These are phyloP conservation scores for Bruguiera parviflora DNA, from an alignment of 345 rosid species.

Conservation along the genomic window DNA sequence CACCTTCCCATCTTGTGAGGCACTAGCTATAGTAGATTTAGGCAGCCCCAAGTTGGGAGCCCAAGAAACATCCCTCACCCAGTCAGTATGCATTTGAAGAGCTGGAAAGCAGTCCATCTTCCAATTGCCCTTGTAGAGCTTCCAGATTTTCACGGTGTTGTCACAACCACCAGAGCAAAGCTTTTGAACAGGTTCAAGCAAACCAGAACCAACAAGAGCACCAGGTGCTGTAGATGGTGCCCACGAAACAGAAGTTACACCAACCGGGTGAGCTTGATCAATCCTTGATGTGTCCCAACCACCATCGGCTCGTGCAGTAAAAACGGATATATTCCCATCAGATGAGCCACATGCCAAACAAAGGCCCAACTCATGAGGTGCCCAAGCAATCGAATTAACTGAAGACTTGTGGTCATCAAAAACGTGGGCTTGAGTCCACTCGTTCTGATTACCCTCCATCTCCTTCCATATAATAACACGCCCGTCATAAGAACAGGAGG, in stretches of 20 bases:
- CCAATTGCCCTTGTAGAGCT: constrained; percentile 20
- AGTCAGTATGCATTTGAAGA: constrained; percentile 26
- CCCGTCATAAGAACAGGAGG: constrained; percentile 26
- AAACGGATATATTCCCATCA: constrained; percentile 23
- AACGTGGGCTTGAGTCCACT: constrained; percentile 22
- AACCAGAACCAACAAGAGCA: constrained; percentile 18
- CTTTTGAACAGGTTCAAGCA: constrained; percentile 23
- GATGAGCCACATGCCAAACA: constrained; percentile 24
- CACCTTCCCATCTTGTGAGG: constrained; percentile 24
- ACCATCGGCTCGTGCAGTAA: constrained; percentile 15
- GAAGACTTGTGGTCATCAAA: constrained; percentile 23
- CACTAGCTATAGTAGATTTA: constrained; percentile 25
- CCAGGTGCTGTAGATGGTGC: constrained; percentile 26
- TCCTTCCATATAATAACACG: constrained; percentile 23
- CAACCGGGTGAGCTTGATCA: constrained; percentile 27
- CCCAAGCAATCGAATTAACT: constrained; percentile 24
- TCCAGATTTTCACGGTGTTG: constrained; percentile 26
- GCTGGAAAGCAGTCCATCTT: constrained; percentile 28
- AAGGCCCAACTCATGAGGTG: constrained; percentile 22
- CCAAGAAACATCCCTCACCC: constrained; percentile 27
- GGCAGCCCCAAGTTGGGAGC: constrained; percentile 28
- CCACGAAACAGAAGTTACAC: constrained; percentile 26
- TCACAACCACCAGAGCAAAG: constrained; percentile 28
- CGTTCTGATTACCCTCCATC: constrained; percentile 20
- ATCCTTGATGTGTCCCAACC: constrained; percentile 22